A percentile compares a stretch with the other conserved stretches of the same genome.
Evolutionary conservation across 2,329 filamentous ascomycete species (phyloP).

Genomic region (Cordyceps fumosorosea): DNA sequence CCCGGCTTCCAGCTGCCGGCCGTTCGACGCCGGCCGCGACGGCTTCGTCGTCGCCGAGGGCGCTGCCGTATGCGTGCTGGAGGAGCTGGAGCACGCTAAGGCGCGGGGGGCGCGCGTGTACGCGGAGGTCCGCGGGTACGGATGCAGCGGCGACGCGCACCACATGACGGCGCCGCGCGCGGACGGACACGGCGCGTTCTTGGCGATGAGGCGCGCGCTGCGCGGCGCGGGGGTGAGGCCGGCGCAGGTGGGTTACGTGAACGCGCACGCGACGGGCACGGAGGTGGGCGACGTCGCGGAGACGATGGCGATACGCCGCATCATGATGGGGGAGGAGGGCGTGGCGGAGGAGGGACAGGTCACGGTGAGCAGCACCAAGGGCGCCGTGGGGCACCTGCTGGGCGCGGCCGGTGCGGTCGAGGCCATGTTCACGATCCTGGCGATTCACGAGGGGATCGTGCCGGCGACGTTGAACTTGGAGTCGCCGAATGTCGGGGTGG

Average conservation of each 20-base stretch:
- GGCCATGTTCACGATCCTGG: constrained; percentile 75
- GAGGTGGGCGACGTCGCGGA: constrained; percentile 81
- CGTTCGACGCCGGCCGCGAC: constrained; percentile 72
- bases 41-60: constrained; percentile 95
- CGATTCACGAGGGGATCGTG: constrained; percentile 73
- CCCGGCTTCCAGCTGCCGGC: constrained; percentile 67
- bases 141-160: constrained; percentile 81
- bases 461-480: constrained; percentile 84
- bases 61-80: constrained; percentile 78
- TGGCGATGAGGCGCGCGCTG: constrained; percentile 81
- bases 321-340: constrained; percentile 71
- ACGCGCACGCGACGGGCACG: constrained; percentile 91
- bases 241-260: constrained; percentile 76
- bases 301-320: constrained; percentile 68
- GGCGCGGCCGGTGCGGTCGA: constrained; percentile 90
- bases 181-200: constrained; percentile 72
- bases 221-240: constrained; percentile 65
- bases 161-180: constrained; percentile 88
- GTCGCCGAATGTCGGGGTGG: constrained; percentile 56
- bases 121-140: constrained; percentile 84
- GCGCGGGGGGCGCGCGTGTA: constrained; percentile 74
- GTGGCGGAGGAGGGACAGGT: constrained; percentile 55
- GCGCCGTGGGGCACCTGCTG: constrained; percentile 82
- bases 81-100: constrained; percentile 85
- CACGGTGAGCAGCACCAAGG: constrained; percentile 89